Percentiles rank a stretch among this genome's conserved stretches.
Conservation (phyloP, 2,329 filamentous ascomycete species). For the Hysterium pulicare region DNA sequence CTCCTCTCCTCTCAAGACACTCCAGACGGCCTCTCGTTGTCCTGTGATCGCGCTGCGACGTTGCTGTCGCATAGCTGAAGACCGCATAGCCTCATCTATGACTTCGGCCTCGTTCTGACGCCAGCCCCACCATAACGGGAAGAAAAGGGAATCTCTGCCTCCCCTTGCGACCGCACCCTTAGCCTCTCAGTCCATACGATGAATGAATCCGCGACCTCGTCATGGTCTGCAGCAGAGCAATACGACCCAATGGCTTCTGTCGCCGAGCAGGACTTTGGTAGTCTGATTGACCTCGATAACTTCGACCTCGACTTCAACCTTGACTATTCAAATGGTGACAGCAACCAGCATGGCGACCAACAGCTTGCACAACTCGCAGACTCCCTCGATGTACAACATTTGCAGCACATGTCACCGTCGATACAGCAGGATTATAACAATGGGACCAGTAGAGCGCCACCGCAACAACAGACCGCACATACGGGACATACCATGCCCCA, state of each 20-base stretch:
- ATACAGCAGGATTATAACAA: slow-evolving; percentile 23
- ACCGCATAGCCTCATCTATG: too few relatives aligned
- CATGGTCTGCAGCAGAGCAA: slow-evolving; percentile 41
- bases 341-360: slow-evolving; percentile 14
- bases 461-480: slow-evolving; percentile 8
- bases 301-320: slow-evolving; percentile 22
- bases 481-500: slow-evolving; percentile 19
- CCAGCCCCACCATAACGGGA: slow-evolving; percentile 2
- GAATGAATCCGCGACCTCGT: slow-evolving; percentile 27
- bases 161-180: slow-evolving; percentile 5
- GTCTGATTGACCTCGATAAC: slow-evolving; percentile 41
- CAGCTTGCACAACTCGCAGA: slow-evolving; percentile 31
- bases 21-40: neutral
- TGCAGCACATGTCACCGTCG: slow-evolving; percentile 28
- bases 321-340: slow-evolving; percentile 24
- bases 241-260: slow-evolving; percentile 42
- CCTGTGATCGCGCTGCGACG: too few relatives aligned
- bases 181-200: slow-evolving; percentile 19
- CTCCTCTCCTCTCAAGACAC: neutral
- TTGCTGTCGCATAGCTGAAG: too few relatives aligned
- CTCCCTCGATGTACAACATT: slow-evolving; percentile 31
- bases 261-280: slow-evolving; percentile 41
- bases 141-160: slow-evolving; percentile 1
- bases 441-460: slow-evolving; percentile 16
- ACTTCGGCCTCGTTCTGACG: too few relatives aligned